Percentiles rank a stretch among this genome's conserved stretches.
Conservation (phyloP, 2,329 filamentous ascomycete genomes). For the Bipolaris bicolor region DNA sequence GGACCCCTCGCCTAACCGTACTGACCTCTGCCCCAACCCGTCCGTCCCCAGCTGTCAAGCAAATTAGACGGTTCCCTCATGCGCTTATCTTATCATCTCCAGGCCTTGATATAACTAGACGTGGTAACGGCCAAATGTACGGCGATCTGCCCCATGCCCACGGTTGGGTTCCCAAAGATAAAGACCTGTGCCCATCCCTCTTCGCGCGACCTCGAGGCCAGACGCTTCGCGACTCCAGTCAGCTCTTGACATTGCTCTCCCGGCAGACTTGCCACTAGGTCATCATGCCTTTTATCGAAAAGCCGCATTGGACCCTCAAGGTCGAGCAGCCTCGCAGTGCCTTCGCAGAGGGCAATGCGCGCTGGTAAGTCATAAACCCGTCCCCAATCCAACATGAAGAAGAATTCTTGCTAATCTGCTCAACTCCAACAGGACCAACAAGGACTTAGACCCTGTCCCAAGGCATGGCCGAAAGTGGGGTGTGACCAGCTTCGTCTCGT, state of each 20-base stretch:
- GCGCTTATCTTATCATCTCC: conserved; percentile 10
- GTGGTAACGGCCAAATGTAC: conserved; percentile 2
- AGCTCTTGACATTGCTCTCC: background rate
- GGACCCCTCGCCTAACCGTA: background rate
- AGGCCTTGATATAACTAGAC: conserved; percentile 1
- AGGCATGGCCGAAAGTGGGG: conserved; percentile 54
- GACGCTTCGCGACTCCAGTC: background rate
- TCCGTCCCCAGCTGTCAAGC: background rate
- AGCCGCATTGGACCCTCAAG: conserved; percentile 48
- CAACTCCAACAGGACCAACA: conserved; percentile 49
- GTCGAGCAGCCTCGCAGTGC: conserved; percentile 55
- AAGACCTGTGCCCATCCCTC: conserved; percentile 9
- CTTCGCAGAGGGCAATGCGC: conserved; percentile 51
- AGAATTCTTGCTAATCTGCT: background rate
- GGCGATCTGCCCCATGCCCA: conserved; percentile 6
- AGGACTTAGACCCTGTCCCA: conserved; percentile 58
- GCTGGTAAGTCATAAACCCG: conserved; percentile 37
- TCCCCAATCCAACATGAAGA: background rate
- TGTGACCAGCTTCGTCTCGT: conserved; percentile 55
- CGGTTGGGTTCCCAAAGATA: conserved; percentile 1
- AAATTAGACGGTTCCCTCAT: background rate
- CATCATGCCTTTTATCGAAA: conserved; percentile 43
- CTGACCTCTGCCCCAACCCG: background rate
- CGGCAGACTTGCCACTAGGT: background rate
- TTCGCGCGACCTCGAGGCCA: background rate